Evolutionary conservation across 352 stramenopile species (phyloP), one percentile per base, ranked within the genome.

Genomic region (Globisporangium okanoganense): DNA sequence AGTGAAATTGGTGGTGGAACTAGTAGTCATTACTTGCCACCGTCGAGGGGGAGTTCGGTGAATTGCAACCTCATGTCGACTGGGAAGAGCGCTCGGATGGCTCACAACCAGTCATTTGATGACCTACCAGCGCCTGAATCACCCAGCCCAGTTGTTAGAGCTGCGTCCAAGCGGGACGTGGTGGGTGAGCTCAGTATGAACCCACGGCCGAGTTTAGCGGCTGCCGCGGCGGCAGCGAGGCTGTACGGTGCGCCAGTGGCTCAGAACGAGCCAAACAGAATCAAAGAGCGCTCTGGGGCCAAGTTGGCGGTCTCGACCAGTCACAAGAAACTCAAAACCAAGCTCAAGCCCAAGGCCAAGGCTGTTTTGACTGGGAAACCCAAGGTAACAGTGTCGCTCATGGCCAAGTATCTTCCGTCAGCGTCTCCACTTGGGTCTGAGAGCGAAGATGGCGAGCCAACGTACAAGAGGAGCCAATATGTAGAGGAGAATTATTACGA

Each of bases 181-280:
- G 9, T 27, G 43, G 20, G n/a, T 13, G 18, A 36, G 14, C 27
- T 49, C 8, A 40, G 35, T 41, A 60, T 50, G 16, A 27, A 76
- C 13, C 44, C 41, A 41, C 59, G 65, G 22, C 61, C 64, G 22
- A 71, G 69, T 31, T 52, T 83, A 14, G 43, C 74, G 16, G 67
- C 72, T 7, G 67, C 64, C 1, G 72, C 70, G 2, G 67, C 63
- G 16, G 74, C 74, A 0, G 66, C 72, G 7, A 56, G 74, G 29
- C 33, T 83, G 9, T 83, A 83, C 24, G 66, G 33, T 29, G 16
- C 64, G 10, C 33, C 48, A 38, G 24, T 40, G 24, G 35, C 64
- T 14, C 43, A 51, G 12, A 40, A 50, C 6, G 38, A 45, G 18
- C 16, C 40, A 3, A 45, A n/a, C 16, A 45, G 20, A 16, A 45